Base-by-base conservation (phyloP, 306 rosid species). In the Myrica gale region DNA sequence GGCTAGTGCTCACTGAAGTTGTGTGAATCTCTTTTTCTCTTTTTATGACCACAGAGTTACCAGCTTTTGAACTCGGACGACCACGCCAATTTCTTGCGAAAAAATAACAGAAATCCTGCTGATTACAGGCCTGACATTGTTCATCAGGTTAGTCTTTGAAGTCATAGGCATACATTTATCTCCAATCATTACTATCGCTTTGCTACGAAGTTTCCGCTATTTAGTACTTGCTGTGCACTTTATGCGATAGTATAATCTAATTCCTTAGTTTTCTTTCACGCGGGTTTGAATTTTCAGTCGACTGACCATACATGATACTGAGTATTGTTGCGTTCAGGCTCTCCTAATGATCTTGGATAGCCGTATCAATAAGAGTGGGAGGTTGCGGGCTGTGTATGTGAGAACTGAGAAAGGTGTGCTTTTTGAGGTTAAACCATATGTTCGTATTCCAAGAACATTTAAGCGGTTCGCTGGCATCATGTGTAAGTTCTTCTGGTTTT, bases 371-470 rank as follows among this genome's bases (percentile, higher is more conserved):
- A 90, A 94, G 78, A 89, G 97, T 55, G 96, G 96, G 73, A 94
- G 88, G 85, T 79, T 94, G 91, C 81, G 76, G 62, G 82, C 81
- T 44, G 93, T 94, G 37, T 94, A 94, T 78, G 88, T 94, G 68
- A 90, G 81, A 83, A 94, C 98, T 8, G 97, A 89, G 51, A 87
- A 85, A 74, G 96, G 96, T 46, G 83, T 83, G 69, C 96, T 91
- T 23, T 84, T 94, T 69, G 97, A 94, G 88, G 87, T 94, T 74
- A 94, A 90, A 56, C 94, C 93, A 16, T 62, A 74, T 77, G 96
- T 87, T 74, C 97, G 96, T 20, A 82, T 91, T 63, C 98, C 98
- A 5, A 87, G 98, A 77, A 94, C 98, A 23, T 92, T 91, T 84
- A 91, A 89, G 82, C 91, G 98, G 37, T 94, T 94, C 46, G 39